phyloP scores from a whole-genome alignment of 1,284 basidiomycete genomes.

The Ganoderma lucidum region DNA sequence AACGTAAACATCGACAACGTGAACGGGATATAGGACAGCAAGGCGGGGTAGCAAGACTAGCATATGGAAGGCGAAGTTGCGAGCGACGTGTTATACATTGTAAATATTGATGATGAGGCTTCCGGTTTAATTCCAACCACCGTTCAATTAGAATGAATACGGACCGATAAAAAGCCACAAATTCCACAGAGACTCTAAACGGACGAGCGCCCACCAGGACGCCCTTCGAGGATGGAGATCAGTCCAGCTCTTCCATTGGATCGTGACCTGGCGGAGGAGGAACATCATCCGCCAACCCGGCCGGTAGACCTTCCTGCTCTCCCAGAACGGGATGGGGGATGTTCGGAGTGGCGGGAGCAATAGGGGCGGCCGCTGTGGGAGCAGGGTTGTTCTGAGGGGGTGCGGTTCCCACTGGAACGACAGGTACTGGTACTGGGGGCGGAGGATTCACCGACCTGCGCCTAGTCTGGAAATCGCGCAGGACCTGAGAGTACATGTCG shows the following conservation, averaged over 20 bases:
- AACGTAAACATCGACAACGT: background rate
- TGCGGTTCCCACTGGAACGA: background rate
- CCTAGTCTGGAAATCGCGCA: background rate
- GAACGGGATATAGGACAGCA: background rate
- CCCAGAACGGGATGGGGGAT: background rate
- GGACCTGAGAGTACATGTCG: background rate
- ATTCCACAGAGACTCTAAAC: background rate
- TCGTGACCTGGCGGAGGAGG: background rate
- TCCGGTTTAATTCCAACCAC: background rate
- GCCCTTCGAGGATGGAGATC: background rate
- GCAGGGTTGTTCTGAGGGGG: background rate
- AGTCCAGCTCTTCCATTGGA: background rate
- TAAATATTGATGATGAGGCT: background rate
- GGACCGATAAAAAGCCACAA: background rate
- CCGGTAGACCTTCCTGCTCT: background rate
- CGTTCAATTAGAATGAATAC: background rate
- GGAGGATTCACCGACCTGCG: background rate
- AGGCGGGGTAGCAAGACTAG: background rate
- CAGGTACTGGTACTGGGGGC: background rate
- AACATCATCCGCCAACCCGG: background rate
- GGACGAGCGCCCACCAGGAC: background rate
- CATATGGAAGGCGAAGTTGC: background rate
- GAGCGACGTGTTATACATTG: constrained; percentile 6
- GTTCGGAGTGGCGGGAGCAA: background rate
- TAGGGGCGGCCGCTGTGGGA: background rate